These are phyloP conservation scores for Rhodotorula sp. DNA, from an alignment of 1,284 basidiomycete genomes.

Conservation along the genomic window DNA sequence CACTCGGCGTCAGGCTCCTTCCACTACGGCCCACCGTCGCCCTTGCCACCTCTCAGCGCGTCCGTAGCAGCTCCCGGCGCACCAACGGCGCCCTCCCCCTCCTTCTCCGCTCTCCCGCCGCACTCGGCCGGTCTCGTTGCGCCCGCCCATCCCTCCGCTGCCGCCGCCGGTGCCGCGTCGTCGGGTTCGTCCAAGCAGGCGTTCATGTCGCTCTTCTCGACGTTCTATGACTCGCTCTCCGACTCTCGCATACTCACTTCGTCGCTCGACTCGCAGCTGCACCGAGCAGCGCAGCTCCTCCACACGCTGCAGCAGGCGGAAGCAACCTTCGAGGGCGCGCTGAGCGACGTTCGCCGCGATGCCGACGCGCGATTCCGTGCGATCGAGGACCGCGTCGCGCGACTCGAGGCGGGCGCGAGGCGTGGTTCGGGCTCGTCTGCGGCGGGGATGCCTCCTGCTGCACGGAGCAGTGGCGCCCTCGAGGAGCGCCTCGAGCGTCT, in stretches of 20 bases:
- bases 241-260: conserved; percentile 39
- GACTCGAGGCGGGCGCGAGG: neutral
- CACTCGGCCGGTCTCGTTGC: neutral
- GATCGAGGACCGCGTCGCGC: conserved; percentile 1
- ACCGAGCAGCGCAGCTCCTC: conserved; percentile 26
- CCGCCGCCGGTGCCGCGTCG: conserved; percentile 68
- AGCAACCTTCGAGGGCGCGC: neutral
- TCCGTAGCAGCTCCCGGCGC: neutral
- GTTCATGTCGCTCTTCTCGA: conserved; percentile 43
- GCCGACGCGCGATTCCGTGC: neutral
- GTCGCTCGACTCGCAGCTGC: conserved; percentile 39
- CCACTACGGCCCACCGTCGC: neutral
- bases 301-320: conserved; percentile 38
- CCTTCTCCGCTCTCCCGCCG: neutral
- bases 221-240: conserved; percentile 44
- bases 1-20: neutral
- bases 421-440: neutral
- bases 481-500: conserved; percentile 2
- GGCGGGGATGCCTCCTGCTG: no score
- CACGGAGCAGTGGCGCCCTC: no score
- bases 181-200: conserved; percentile 28
- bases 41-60: neutral
- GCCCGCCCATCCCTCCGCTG: conserved; percentile 60
- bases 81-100: neutral
- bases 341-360: neutral